These are phyloP conservation scores for Lentinula raphanica DNA, from an alignment of 768 basidiomycete species.

Conservation along the genomic window DNA sequence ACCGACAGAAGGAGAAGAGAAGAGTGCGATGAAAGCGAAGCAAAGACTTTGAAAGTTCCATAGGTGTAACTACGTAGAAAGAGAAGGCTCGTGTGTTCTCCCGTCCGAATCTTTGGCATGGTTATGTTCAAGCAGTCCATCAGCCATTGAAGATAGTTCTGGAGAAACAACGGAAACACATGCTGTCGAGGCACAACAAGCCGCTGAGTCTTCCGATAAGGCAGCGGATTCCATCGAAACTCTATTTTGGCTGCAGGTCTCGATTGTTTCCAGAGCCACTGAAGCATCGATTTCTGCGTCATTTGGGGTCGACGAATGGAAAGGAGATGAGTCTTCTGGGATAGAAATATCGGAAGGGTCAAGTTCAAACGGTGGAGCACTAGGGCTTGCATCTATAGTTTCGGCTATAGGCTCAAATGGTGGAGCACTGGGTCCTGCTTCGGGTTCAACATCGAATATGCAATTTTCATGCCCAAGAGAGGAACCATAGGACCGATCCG, in stretches of 20 bases:
- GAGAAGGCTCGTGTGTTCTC: background rate
- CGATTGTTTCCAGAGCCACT: background rate
- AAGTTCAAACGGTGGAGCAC: slow-evolving; percentile 27
- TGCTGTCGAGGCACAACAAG: background rate
- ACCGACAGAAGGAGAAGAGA: background rate
- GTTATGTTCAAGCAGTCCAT: background rate
- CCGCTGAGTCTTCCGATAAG: background rate
- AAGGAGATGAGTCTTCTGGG: slow-evolving; percentile 32
- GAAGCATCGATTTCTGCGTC: background rate
- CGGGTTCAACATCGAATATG: slow-evolving; percentile 26
- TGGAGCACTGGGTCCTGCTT: slow-evolving; percentile 37
- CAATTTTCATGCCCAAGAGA: slow-evolving; percentile 19
- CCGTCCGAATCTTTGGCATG: background rate
- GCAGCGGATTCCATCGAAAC: background rate
- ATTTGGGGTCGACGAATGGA: slow-evolving; percentile 34
- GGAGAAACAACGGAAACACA: background rate
- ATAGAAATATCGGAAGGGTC: slow-evolving; percentile 5
- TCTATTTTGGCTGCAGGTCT: background rate
- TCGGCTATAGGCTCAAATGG: slow-evolving; percentile 31
- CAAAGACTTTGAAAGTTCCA: background rate
- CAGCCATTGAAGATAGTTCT: background rate
- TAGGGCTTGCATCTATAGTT: slow-evolving; percentile 11
- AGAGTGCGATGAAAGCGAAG: background rate
- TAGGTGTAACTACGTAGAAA: background rate
- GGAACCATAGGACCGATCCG: background rate